Percentiles rank a stretch among this genome's conserved stretches.
These are phyloP conservation scores for Tritrichomonas foetus DNA, from an alignment of 208 protist species.

Conservation along the genomic window DNA sequence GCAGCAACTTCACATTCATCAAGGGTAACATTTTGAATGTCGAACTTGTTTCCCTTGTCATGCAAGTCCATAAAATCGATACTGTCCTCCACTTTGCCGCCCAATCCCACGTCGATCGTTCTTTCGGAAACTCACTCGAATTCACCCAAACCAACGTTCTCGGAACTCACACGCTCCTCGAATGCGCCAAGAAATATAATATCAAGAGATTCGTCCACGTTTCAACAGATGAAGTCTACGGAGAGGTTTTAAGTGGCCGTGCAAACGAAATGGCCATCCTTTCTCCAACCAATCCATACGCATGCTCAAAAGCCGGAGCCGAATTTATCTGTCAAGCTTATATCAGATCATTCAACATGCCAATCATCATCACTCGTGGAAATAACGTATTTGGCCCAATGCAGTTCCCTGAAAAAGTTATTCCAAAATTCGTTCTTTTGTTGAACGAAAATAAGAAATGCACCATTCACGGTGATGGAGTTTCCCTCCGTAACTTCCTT, in stretches of 20 bases:
- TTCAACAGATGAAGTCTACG: slow-evolving; percentile 88
- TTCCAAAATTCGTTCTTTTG: slow-evolving; percentile 29
- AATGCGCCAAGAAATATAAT: slow-evolving; percentile 60
- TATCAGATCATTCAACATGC: slow-evolving; percentile 74
- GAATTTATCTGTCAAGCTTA: slow-evolving; percentile 70
- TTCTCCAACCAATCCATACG: slow-evolving; percentile 85
- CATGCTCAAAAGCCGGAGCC: slow-evolving; percentile 71
- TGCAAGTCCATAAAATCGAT: slow-evolving; percentile 66
- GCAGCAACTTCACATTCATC: slow-evolving; percentile 70
- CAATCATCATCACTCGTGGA: slow-evolving; percentile 79
- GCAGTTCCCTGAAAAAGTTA: slow-evolving; percentile 42
- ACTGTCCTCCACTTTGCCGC: slow-evolving; percentile 85
- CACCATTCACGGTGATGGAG: slow-evolving; percentile 12
- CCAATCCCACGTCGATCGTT: slow-evolving; percentile 79
- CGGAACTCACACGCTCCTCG: slow-evolving; percentile 81
- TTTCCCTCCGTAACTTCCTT: neutral
- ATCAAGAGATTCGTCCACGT: slow-evolving; percentile 82
- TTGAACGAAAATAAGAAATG: neutral
- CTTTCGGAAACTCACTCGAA: slow-evolving; percentile 75
- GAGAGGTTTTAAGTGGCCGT: slow-evolving; percentile 51
- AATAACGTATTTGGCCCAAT: slow-evolving; percentile 40
- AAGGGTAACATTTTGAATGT: slow-evolving; percentile 60
- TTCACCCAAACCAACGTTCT: slow-evolving; percentile 82
- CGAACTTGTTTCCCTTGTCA: slow-evolving; percentile 31
- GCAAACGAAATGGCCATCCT: slow-evolving; percentile 58